A percentile compares a stretch with the other conserved stretches of the same genome.
These are phyloP conservation scores for Mayamaea pseudoterrestris DNA, from an alignment of 108 stramenopile genomes.

Conservation along the genomic window DNA sequence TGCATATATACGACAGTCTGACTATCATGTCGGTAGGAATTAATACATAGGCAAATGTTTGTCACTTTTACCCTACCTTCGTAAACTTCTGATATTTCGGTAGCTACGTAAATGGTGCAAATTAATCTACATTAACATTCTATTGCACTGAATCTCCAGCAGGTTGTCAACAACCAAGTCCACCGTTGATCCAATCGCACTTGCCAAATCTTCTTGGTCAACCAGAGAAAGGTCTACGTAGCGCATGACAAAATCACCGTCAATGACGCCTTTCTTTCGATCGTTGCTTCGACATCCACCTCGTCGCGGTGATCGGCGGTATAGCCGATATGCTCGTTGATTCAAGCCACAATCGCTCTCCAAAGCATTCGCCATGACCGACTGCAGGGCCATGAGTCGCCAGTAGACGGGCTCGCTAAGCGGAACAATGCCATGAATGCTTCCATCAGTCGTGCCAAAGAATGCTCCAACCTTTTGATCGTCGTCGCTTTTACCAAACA, in stretches of 20 bases:
- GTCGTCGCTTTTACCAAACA: conserved; percentile 64
- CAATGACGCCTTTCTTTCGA: conserved; percentile 85
- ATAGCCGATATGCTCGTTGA: conserved; percentile 69
- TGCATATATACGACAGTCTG: no score
- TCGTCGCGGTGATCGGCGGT: conserved; percentile 53
- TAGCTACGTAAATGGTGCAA: no score
- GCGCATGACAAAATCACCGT: conserved; percentile 77
- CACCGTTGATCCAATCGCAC: conserved; percentile 89
- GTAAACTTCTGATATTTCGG: no score
- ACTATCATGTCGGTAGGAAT: no score
- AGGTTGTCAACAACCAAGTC: conserved; percentile 84
- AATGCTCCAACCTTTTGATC: conserved; percentile 74
- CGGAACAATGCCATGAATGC: conserved; percentile 63
- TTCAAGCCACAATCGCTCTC: conserved; percentile 81
- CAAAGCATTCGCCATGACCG: conserved; percentile 81
- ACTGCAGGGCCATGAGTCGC: conserved; percentile 82
- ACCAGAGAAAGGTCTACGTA: conserved; percentile 63
- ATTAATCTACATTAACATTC: conserved; percentile 32
- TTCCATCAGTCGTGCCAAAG: conserved; percentile 85
- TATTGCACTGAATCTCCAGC: conserved; percentile 60
- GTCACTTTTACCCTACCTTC: no score
- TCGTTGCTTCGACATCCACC: conserved; percentile 70
- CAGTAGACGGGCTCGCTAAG: conserved; percentile 79
- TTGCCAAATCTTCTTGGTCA: conserved; percentile 87
- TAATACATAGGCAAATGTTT: no score